Evolutionary conservation across 371 early-diverging fungal species (phyloP), one percentile per base, ranked within the genome.

Genomic region (Amoeboaphelidium protococcarum): DNA sequence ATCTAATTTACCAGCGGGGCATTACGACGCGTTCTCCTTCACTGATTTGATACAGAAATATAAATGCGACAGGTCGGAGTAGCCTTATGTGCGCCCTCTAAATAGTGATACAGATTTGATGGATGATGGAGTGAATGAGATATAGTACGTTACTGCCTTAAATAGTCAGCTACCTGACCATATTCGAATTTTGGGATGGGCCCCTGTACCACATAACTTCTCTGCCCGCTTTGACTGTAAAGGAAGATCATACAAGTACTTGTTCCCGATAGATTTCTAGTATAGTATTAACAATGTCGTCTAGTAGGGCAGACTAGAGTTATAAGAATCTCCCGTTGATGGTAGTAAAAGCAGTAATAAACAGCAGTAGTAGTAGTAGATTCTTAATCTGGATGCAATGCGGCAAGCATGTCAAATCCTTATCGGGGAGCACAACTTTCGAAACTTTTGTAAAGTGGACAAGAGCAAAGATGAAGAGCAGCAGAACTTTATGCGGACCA

Each of bases 401-500:
- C 66, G 67, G 19, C 56, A 68, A 6, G 91, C 81, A 0, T 76
- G 80, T 6, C 26, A 52, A 21, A 55, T 62, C 31, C 75, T 80
- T 44, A 50, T 77, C 44, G 95, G 95, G 23, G 59, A 67, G 1
- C 88, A 88, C 51, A 89, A 95, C 54, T 92, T 85, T 52, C 72
- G 92, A 44, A 80, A 88, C 61, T 87, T 96, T 57, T 94, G 91
- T 60, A 82, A 82, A 58, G 61, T 88, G 47, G 91, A 94, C 60
- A 69, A 80, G 2, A 62, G 74, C 22, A 87, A 88, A 53, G 25
- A 6, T n/a, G n/a, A 16, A 4, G 42, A 45, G 10, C 26, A 26
- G 25, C 6, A 31, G 37, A 10, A 6, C 16, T 6, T 31, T 31
- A 31, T 10, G 6, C 10, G 37, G 37, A 31, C 37, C 6, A 6